A percentile compares a stretch with the other conserved stretches of the same genome.
phyloP scores from a whole-genome alignment of 441 rosid species.

The Biscutella laevigata region DNA sequence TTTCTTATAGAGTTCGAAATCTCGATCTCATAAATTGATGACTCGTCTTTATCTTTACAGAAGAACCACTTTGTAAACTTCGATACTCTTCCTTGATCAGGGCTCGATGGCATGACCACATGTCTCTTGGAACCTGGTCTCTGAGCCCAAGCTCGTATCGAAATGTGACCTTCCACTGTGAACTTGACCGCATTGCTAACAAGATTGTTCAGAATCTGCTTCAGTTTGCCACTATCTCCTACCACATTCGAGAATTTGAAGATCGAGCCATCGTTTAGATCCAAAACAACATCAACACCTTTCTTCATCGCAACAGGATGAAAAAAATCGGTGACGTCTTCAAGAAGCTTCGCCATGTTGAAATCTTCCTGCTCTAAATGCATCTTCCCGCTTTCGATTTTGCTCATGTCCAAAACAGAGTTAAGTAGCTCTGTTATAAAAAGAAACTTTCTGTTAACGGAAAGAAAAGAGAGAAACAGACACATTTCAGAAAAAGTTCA shows the following conservation, averaged over 20 bases:
- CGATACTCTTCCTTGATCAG: neutral
- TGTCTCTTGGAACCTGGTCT: conserved; percentile 24
- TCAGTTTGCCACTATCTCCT: conserved; percentile 61
- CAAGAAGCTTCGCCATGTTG: conserved; percentile 44
- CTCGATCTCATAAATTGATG: conserved; percentile 19
- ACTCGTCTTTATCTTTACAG: conserved; percentile 2
- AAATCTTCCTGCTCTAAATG: conserved; percentile 63
- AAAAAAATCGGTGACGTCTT: conserved; percentile 48
- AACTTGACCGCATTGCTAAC: conserved; percentile 77
- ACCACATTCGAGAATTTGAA: conserved; percentile 37
- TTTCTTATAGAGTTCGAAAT: conserved; percentile 7
- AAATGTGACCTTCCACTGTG: conserved; percentile 52
- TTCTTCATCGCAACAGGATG: conserved; percentile 56
- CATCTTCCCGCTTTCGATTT: conserved; percentile 79
- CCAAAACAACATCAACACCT: conserved; percentile 60
- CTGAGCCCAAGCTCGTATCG: conserved; percentile 51
- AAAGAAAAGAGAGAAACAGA: no score
- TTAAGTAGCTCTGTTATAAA: conserved; percentile 41
- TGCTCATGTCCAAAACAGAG: conserved; percentile 67
- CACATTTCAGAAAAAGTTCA: neutral
- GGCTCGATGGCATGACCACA: neutral
- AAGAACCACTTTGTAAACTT: conserved; percentile 2
- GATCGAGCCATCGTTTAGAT: conserved; percentile 51
- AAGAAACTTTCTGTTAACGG: neutral
- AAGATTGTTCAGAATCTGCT: conserved; percentile 53